Conservation (phyloP, 805 yeast species). For the Barnettozyma populi region DNA sequence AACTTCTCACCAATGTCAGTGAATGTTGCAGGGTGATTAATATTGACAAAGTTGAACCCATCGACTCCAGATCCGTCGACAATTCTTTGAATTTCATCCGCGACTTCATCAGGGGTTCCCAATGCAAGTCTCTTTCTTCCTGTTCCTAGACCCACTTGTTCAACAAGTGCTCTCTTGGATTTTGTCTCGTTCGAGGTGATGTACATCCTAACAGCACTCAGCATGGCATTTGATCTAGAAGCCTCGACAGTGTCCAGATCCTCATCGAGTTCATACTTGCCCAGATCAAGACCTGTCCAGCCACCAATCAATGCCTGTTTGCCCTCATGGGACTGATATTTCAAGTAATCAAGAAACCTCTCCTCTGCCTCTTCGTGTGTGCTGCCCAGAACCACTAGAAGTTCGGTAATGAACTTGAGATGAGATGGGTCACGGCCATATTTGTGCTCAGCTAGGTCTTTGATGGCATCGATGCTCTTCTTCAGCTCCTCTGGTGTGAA, state of each 20-base stretch:
- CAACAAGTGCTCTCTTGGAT: slow-evolving; percentile 22
- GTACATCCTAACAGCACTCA: slow-evolving; percentile 28
- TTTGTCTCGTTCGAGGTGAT: slow-evolving; percentile 18
- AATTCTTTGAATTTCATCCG: slow-evolving; percentile 34
- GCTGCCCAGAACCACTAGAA: slow-evolving; percentile 31
- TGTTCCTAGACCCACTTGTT: slow-evolving; percentile 19
- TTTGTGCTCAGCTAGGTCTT: slow-evolving; percentile 28
- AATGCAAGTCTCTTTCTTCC: slow-evolving; percentile 26
- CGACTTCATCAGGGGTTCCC: slow-evolving; percentile 35
- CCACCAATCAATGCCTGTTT: slow-evolving; percentile 41
- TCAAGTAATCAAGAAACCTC: slow-evolving; percentile 25
- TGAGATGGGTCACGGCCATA: slow-evolving; percentile 33
- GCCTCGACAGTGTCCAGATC: slow-evolving; percentile 27
- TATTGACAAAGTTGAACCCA: slow-evolving; percentile 37
- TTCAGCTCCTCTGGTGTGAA: slow-evolving; percentile 29
- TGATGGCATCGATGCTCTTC: slow-evolving; percentile 28
- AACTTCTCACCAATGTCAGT: slow-evolving; percentile 33
- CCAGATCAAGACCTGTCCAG: slow-evolving; percentile 40
- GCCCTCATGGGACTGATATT: slow-evolving; percentile 35
- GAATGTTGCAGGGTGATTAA: slow-evolving; percentile 32
- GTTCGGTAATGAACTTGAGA: slow-evolving; percentile 34
- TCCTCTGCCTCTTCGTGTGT: slow-evolving; percentile 21
- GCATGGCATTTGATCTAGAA: slow-evolving; percentile 28
- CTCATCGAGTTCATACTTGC: slow-evolving; percentile 24
- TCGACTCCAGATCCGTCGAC: slow-evolving; percentile 36